These are phyloP conservation scores for Penicillium arizonense DNA, from an alignment of 495 filamentous ascomycete species.

Conservation along the genomic window DNA sequence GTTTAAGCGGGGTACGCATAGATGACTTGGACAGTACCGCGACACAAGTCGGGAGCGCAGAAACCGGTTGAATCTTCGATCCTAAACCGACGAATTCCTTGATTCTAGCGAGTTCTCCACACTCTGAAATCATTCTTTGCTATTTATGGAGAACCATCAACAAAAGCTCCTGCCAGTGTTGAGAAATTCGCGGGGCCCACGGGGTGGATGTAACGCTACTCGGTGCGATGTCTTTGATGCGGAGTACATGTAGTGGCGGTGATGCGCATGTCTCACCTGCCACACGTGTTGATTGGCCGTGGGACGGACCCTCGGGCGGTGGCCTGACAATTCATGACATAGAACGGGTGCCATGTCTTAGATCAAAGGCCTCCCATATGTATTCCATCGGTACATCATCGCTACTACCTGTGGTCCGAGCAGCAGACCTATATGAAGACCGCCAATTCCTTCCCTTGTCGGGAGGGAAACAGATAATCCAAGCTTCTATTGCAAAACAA, in stretches of 20 bases:
- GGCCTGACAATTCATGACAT: conserved; percentile 20
- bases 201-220: conserved; percentile 22
- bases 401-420: conserved; percentile 4
- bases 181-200: conserved; percentile 7
- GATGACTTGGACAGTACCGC: conserved; percentile 1
- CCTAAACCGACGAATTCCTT: conserved; percentile 5
- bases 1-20: conserved; percentile 10
- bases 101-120: conserved; percentile 9
- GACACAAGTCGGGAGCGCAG: neutral
- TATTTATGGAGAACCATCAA: conserved; percentile 10
- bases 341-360: conserved; percentile 17
- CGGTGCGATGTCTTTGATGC: conserved; percentile 16
- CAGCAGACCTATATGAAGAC: conserved; percentile 24
- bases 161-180: conserved; percentile 4
- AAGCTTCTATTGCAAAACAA: conserved; percentile 10
- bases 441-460: conserved; percentile 8
- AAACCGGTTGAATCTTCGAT: conserved; percentile 9
- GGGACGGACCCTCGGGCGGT: conserved; percentile 1
- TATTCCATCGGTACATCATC: conserved; percentile 13
- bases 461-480: conserved; percentile 9
- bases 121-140: conserved; percentile 9
- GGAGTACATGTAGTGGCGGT: conserved; percentile 12
- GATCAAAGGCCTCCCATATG: conserved; percentile 9
- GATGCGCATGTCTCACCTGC: conserved; percentile 29
- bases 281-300: conserved; percentile 16